These are phyloP conservation scores for Boletus mariae DNA, from an alignment of 1,284 basidiomycete genomes.

Conservation along the genomic window DNA sequence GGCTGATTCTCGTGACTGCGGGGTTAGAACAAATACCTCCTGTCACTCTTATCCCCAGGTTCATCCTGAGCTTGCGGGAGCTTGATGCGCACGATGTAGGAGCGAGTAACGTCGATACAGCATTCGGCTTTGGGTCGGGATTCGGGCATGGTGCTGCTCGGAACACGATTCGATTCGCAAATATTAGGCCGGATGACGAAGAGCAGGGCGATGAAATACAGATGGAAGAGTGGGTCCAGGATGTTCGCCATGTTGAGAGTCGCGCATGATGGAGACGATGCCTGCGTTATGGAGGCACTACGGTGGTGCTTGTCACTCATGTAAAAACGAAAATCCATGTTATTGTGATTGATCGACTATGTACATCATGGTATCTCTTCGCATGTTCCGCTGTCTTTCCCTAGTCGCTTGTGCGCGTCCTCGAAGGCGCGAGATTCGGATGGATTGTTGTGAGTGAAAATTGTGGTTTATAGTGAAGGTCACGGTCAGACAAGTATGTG, in stretches of 20 bases:
- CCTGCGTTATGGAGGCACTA: no score
- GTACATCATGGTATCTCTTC: not conserved
- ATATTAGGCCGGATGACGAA: not conserved
- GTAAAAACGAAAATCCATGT: no score
- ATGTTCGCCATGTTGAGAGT: not conserved
- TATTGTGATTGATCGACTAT: not conserved
- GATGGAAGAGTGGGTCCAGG: not conserved
- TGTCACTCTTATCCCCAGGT: not conserved
- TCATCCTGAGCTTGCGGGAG: not conserved
- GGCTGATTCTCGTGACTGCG: not conserved
- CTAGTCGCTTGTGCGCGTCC: no score
- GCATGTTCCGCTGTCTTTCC: no score
- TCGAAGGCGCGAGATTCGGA: no score
- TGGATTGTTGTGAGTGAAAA: no score
- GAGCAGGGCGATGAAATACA: not conserved
- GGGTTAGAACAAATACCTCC: not conserved
- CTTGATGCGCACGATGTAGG: not conserved
- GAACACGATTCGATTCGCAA: not conserved
- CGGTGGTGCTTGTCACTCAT: no score
- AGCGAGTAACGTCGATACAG: not conserved
- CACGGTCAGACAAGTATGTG: no score
- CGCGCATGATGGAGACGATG: not conserved
- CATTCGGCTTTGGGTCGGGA: not conserved
- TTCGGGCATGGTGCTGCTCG: no score
- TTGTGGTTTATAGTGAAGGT: no score